Evolutionary conservation across 2,329 filamentous ascomycete genomes (phyloP).

Genomic region (Cladosporium sp.): DNA sequence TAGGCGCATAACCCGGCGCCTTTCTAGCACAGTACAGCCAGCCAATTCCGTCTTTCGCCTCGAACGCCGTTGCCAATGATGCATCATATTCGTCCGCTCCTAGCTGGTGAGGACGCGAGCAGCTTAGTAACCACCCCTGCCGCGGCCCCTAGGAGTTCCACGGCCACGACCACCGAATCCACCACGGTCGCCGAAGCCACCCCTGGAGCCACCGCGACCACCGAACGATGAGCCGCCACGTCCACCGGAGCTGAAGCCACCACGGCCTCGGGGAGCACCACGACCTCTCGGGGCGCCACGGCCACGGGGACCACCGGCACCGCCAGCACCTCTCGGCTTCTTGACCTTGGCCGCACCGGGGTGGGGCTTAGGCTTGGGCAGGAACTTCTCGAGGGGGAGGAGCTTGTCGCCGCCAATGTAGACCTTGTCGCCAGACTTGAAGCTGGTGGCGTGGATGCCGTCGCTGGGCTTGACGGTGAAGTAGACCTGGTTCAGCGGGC

Average conservation of each 20-base stretch:
- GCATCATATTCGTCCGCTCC: slow-evolving; percentile 17
- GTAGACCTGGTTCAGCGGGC: slow-evolving; percentile 95
- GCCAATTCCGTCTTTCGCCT: slow-evolving; percentile 16
- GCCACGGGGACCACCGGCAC: slow-evolving; percentile 39
- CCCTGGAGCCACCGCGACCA: slow-evolving; percentile 56
- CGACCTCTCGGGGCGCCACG: slow-evolving; percentile 57
- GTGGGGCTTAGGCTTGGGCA: slow-evolving; percentile 84
- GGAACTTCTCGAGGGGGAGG: slow-evolving; percentile 90
- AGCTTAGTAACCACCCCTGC: slow-evolving; percentile 34
- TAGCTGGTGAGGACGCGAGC: slow-evolving; percentile 14
- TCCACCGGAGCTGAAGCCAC: slow-evolving; percentile 52
- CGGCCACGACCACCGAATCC: slow-evolving; percentile 29
- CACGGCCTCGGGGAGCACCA: slow-evolving; percentile 48
- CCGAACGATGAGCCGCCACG: slow-evolving; percentile 48
- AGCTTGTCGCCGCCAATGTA: slow-evolving; percentile 94
- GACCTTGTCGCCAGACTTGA: slow-evolving; percentile 97
- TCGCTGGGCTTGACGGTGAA: slow-evolving; percentile 98
- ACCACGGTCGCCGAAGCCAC: slow-evolving; percentile 43
- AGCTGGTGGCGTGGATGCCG: slow-evolving; percentile 90
- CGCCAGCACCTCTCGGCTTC: slow-evolving; percentile 62
- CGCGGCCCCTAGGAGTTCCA: slow-evolving; percentile 36
- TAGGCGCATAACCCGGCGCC: slow-evolving; percentile 17
- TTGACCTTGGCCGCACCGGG: slow-evolving; percentile 67
- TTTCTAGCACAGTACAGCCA: slow-evolving; percentile 17
- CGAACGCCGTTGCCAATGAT: slow-evolving; percentile 18